A percentile compares a stretch with the other conserved stretches of the same genome.
These are phyloP conservation scores for Fusarium nygamai DNA, from an alignment of 2,329 filamentous ascomycete species.

Conservation along the genomic window DNA sequence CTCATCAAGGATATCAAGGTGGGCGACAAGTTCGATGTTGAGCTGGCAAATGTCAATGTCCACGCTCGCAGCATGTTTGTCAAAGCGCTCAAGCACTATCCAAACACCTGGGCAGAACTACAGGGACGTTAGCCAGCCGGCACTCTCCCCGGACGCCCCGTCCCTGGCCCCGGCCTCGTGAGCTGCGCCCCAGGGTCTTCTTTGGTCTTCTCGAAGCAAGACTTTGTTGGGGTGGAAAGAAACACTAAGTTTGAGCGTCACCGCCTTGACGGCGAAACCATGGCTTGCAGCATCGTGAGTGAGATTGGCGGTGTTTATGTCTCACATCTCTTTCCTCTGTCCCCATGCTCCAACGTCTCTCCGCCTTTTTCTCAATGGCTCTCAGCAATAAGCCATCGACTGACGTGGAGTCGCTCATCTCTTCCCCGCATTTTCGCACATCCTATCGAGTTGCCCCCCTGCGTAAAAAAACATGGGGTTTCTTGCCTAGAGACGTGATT, in stretches of 20 bases:
- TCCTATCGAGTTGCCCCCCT: conserved; percentile 24
- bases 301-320: conserved; percentile 21
- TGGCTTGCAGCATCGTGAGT: conserved; percentile 20
- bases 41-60: conserved; percentile 64
- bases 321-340: background rate
- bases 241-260: conserved; percentile 18
- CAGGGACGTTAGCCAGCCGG: conserved; percentile 16
- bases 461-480: conserved; percentile 30
- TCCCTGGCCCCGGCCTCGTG: conserved; percentile 27
- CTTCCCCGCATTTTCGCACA: conserved; percentile 33
- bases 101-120: background rate
- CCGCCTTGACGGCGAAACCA: conserved; percentile 21
- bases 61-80: conserved; percentile 57
- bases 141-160: conserved; percentile 24
- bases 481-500: conserved; percentile 18
- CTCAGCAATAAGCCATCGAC: conserved; percentile 10
- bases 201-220: background rate
- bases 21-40: conserved; percentile 66
- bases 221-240: conserved; percentile 27
- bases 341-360: background rate
- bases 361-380: conserved; percentile 16
- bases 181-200: conserved; percentile 20
- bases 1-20: conserved; percentile 55
- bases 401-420: conserved; percentile 20
- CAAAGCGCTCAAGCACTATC: conserved; percentile 50